phyloP scores from a whole-genome alignment of 495 filamentous ascomycete genomes.

The Penicillium turbatum region DNA sequence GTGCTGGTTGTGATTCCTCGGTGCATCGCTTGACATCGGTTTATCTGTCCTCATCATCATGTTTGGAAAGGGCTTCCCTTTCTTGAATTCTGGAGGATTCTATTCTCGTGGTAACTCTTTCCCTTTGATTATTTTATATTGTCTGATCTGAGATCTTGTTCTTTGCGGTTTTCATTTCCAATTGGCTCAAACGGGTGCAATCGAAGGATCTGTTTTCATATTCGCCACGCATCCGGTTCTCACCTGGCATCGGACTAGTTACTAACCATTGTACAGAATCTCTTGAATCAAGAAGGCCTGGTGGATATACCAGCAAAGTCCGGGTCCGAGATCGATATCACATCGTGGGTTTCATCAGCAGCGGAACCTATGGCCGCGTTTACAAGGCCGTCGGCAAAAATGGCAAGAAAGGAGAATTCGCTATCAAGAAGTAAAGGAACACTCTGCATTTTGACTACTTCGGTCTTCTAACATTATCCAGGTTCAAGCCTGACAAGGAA shows the following conservation, averaged over 20 bases:
- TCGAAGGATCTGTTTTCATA: conserved; percentile 18
- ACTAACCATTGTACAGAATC: conserved; percentile 27
- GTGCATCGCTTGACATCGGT: neutral
- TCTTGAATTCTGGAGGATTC: conserved; percentile 42
- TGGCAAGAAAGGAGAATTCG: conserved; percentile 73
- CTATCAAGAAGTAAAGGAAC: conserved; percentile 77
- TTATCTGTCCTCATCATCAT: conserved; percentile 31
- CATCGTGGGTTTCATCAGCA: conserved; percentile 96
- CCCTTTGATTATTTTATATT: conserved; percentile 18
- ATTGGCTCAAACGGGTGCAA: conserved; percentile 14
- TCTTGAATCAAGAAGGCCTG: conserved; percentile 40
- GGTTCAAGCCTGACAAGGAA: conserved; percentile 99
- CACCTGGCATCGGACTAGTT: conserved; percentile 3
- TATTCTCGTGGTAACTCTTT: conserved; percentile 49
- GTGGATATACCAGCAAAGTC: conserved; percentile 77
- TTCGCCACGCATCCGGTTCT: conserved; percentile 4
- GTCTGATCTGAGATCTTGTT: conserved; percentile 2
- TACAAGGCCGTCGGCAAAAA: conserved; percentile 89
- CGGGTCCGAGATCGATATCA: conserved; percentile 87
- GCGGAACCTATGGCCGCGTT: conserved; percentile 96
- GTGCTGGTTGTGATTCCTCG: neutral
- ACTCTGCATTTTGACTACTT: neutral
- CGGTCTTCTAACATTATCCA: conserved; percentile 30
- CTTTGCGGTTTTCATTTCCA: conserved; percentile 14
- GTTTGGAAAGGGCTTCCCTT: conserved; percentile 43